Conservation (phyloP, 176 grass and related monocot genomes). For the Aechmea fasciata region DNA sequence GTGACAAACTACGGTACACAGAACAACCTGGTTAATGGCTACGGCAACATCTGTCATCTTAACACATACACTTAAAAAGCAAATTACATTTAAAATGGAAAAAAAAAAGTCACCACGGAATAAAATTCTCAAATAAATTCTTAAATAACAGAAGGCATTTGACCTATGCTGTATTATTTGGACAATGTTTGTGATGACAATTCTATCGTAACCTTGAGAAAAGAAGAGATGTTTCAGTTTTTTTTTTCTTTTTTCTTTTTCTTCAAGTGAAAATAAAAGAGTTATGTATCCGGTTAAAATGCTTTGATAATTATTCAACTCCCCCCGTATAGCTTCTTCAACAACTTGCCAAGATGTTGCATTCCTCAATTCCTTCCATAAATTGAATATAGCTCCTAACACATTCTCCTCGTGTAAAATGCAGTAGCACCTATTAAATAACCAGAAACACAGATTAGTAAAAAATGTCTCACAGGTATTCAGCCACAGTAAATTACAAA, state of each 20-base stretch:
- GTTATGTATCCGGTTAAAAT: too few species aligned
- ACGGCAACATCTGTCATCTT: too few species aligned
- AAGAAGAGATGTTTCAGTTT: not conserved
- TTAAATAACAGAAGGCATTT: too few species aligned
- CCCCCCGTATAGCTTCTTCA: constrained; percentile 63
- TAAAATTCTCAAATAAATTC: too few species aligned
- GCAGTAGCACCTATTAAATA: constrained; percentile 65
- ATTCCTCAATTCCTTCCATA: constrained; percentile 64
- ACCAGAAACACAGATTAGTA: not conserved
- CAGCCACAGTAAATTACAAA: not conserved
- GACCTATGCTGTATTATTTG: too few species aligned
- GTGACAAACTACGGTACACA: too few species aligned
- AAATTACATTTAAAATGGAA: too few species aligned
- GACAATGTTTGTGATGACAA: too few species aligned
- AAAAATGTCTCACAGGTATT: not conserved
- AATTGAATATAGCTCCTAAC: constrained; percentile 76
- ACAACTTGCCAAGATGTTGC: constrained; percentile 64
- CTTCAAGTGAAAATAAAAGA: too few species aligned
- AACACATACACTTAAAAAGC: too few species aligned
- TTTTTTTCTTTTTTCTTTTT: not conserved
- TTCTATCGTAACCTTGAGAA: not conserved
- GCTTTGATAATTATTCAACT: constrained; percentile 60
- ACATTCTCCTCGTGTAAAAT: constrained; percentile 85
- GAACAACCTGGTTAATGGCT: too few species aligned
- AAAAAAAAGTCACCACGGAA: too few species aligned